Conservation (phyloP, 768 basidiomycete genomes). For the Nidularia pulvinata region DNA sequence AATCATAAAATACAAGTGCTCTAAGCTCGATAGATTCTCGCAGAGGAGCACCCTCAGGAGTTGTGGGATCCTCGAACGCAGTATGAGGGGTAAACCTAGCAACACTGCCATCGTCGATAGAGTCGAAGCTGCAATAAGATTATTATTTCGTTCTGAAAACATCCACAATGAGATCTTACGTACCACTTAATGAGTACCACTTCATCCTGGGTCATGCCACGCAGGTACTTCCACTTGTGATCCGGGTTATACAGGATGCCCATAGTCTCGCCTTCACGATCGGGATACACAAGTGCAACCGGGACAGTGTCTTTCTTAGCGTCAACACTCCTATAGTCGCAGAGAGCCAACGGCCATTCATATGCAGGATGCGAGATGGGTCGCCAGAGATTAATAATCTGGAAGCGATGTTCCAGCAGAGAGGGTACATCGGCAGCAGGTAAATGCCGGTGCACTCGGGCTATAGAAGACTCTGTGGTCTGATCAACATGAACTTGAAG, state of each 20-base stretch:
- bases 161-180: slow-evolving; percentile 7
- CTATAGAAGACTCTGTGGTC: slow-evolving; percentile 38
- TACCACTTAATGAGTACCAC: slow-evolving; percentile 55
- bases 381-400: slow-evolving; percentile 64
- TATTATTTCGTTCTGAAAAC: slow-evolving; percentile 1
- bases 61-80: slow-evolving; percentile 55
- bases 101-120: slow-evolving; percentile 40
- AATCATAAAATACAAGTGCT: slow-evolving; percentile 65
- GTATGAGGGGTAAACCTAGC: slow-evolving; percentile 63
- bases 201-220: slow-evolving; percentile 47
- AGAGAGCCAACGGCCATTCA: slow-evolving; percentile 52
- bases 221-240: slow-evolving; percentile 52
- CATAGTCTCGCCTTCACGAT: slow-evolving; percentile 51
- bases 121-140: slow-evolving; percentile 17
- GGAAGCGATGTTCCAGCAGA: slow-evolving; percentile 47
- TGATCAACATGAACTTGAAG: slow-evolving; percentile 51
- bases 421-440: slow-evolving; percentile 40
- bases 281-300: slow-evolving; percentile 43
- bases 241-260: slow-evolving; percentile 41
- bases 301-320: slow-evolving; percentile 38
- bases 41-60: slow-evolving; percentile 44
- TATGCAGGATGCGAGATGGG: slow-evolving; percentile 45
- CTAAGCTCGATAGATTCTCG: slow-evolving; percentile 64
- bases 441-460: slow-evolving; percentile 50
- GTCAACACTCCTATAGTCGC: slow-evolving; percentile 49